Evolutionary conservation across 1,284 basidiomycete species (phyloP), one percentile per base, ranked within the genome.

Genomic region (Cystobasidium sp.): DNA sequence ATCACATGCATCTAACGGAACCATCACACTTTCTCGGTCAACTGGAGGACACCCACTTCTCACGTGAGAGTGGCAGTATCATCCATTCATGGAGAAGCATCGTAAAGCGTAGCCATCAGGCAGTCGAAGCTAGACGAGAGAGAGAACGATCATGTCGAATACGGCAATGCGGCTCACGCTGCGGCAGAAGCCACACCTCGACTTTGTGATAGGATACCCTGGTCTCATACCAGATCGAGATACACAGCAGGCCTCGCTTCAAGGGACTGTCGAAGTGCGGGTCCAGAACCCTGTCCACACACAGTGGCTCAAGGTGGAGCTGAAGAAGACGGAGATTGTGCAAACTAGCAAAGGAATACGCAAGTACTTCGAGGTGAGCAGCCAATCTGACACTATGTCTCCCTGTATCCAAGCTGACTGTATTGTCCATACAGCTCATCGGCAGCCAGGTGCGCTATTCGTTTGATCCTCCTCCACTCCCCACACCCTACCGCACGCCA

Each of bases 301-400:
- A 10, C 53, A 62, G 51, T 68, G 55, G 56, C 72, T 74, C 43
- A 58, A 62, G 22, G 61, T 74, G 31, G 72, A 74, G 72, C 58
- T 74, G 39, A 73, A 73, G 70, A 74, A 74, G 58, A 74, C 72
- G 4, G 72, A 74, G 56, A 52, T 51, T 16, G 72, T 74, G 2
- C 72, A 52, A 41, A 68, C 72, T 6, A 68, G 44, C 24, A 61
- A 67, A 62, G 72, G 72, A 18, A 37, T 67, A 8, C 49, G 63
- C 44, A 47, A 61, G 24, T 73, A 73, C 44, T 73, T 73, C n/a
- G 70, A 73, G 63, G 70, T 73, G 7, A 20, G 70, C 43, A n/a
- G 5, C 6, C 9, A 22, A 24, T 7, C 10, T 44, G 4, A 41
- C n/a, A 51, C 24, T 31, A 7, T 31, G n/a, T 5, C 51, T 3